Evolutionary conservation across 805 yeast species (phyloP).

Genomic region (Saccharomycopsis amapae): DNA sequence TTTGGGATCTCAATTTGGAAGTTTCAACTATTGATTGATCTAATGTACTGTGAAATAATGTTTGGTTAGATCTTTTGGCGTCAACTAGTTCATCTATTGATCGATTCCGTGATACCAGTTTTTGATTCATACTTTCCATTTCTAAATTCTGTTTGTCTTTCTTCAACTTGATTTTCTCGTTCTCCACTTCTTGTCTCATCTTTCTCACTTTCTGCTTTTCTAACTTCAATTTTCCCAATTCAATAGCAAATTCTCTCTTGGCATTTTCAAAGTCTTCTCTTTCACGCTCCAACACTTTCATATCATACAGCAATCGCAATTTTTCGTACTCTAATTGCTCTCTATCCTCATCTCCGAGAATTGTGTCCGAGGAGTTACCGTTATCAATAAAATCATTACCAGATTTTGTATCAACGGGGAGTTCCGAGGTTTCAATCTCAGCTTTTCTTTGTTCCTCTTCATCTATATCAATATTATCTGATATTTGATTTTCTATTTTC

Average conservation of each 20-base stretch:
- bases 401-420: no score
- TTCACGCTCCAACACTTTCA: neutral
- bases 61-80: no score
- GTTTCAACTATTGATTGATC: no score
- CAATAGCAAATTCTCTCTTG: neutral
- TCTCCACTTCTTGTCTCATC: neutral
- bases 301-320: constrained; percentile 1
- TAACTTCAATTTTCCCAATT: constrained; percentile 1
- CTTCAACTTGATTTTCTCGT: constrained; percentile 1
- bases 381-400: neutral
- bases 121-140: neutral
- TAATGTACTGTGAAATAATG: no score
- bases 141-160: constrained; percentile 3
- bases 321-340: constrained; percentile 5
- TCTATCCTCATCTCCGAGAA: neutral
- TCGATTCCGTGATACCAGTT: no score
- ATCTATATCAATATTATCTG: no score
- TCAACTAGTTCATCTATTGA: no score
- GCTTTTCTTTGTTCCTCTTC: no score
- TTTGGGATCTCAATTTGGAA: no score
- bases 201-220: neutral
- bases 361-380: neutral
- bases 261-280: constrained; percentile 3
- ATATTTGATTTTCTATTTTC: no score
- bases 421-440: no score